These are phyloP conservation scores for Cercospora janseana DNA, from an alignment of 2,329 filamentous ascomycete genomes.

Conservation along the genomic window DNA sequence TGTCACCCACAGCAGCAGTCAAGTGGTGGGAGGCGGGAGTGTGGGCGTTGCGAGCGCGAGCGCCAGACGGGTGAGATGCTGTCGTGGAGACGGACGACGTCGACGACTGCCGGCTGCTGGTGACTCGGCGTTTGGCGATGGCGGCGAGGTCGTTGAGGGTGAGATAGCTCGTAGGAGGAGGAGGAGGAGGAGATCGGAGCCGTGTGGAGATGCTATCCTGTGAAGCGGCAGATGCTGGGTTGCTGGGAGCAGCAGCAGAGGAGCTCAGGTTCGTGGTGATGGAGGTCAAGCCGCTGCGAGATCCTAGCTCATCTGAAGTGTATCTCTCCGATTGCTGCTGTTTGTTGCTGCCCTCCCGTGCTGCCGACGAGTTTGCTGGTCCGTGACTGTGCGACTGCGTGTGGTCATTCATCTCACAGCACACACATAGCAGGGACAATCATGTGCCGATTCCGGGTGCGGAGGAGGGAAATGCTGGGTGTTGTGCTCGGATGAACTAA, in stretches of 20 bases:
- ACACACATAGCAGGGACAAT: not conserved
- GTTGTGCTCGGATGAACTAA: constrained; percentile 1
- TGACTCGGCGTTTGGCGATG: constrained; percentile 50
- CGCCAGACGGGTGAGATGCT: constrained; percentile 55
- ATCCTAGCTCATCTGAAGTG: constrained; percentile 12
- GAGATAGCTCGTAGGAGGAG: constrained; percentile 41
- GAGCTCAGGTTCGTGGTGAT: constrained; percentile 11
- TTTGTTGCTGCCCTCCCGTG: constrained; percentile 3
- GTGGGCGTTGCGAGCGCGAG: constrained; percentile 56
- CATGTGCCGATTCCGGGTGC: not conserved
- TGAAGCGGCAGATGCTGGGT: constrained; percentile 4
- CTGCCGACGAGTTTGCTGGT: constrained; percentile 8
- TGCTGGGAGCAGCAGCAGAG: constrained; percentile 6
- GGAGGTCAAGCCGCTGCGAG: constrained; percentile 12
- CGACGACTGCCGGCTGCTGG: constrained; percentile 55
- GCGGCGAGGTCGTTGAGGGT: constrained; percentile 53
- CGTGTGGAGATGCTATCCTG: not conserved
- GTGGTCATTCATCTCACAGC: constrained; percentile 4
- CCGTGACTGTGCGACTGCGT: constrained; percentile 7
- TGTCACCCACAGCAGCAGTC: constrained; percentile 55
- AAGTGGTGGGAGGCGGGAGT: constrained; percentile 55
- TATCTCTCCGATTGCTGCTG: constrained; percentile 11
- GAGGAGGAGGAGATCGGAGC: constrained; percentile 3
- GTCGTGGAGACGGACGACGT: constrained; percentile 56
- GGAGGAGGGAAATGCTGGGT: not conserved